Percentiles rank a stretch among this genome's conserved stretches.
phyloP scores from a whole-genome alignment of 441 rosid species.

The Croton laevigatus region DNA sequence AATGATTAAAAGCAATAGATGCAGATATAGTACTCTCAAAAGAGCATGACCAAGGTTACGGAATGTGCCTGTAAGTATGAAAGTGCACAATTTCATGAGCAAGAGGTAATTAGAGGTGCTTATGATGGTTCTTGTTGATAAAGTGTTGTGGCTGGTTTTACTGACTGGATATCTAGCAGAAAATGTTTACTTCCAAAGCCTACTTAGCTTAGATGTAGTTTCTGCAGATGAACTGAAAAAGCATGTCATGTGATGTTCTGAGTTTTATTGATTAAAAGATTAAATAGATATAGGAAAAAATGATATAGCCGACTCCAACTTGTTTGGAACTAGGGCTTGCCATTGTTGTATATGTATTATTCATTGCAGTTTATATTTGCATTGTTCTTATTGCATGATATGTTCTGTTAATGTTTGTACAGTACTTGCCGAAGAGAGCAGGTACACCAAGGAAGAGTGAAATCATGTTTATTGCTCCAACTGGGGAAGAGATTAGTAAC shows the following conservation, averaged over 20 bases:
- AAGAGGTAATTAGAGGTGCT: neutral
- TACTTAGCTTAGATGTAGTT: neutral
- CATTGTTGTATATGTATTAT: neutral
- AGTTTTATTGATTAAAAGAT: neutral
- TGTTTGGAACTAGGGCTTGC: no score
- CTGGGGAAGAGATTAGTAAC: constrained; percentile 73
- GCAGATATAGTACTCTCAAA: neutral
- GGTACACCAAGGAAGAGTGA: constrained; percentile 72
- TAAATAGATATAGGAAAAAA: neutral
- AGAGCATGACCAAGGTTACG: neutral
- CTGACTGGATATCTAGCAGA: neutral
- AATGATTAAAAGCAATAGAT: neutral
- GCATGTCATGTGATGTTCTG: neutral
- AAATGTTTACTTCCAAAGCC: neutral
- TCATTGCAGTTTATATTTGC: neutral
- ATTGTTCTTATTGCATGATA: constrained; percentile 7
- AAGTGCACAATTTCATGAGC: neutral
- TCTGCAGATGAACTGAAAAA: neutral
- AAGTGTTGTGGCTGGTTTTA: neutral
- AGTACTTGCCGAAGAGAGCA: constrained; percentile 61
- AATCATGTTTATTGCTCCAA: constrained; percentile 79
- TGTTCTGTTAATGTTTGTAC: constrained; percentile 23
- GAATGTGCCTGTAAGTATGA: neutral
- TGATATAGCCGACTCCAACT: no score
- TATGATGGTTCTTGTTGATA: neutral